Base-by-base conservation (phyloP, 2,329 filamentous ascomycete species). In the Alternaria consortialis region DNA sequence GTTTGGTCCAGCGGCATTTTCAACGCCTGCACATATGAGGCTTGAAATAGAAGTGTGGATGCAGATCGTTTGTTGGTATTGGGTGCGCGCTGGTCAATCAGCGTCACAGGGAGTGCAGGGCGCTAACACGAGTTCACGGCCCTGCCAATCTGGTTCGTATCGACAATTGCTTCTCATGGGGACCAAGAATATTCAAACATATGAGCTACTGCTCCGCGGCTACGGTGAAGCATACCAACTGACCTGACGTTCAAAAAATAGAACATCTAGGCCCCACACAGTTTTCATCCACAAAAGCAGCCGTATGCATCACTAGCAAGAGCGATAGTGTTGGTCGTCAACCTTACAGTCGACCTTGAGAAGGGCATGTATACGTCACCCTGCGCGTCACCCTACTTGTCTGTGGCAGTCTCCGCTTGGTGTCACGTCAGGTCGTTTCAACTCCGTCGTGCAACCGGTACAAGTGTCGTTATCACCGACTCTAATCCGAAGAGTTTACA, bases 1-100 rank as follows among this genome's bases (percentile, higher is more conserved):
- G 32, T 50, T 50, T 8, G 13, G 46, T 37, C 32, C 8, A 50
- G 46, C 32, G 46, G 32, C 46, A 37, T 50, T 8, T 25, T 27
- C 20, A 8, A 50, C 46, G 15, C 36, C 46, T 50, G 31, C 46
- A 37, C 20, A 50, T 50, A 50, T 32, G 46, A 50, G 32, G 46
- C 31, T 37, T 50, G 46, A 50, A 50, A 25, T 50, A 50, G 46
- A 50, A 50, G 46, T 50, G 46, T 20, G 32, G 46, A 37, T 50
- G 15, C 46, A 37, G 46, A 37, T 50, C 46, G 13, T 36, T 15
- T 50, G 46, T 50, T 50, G 32, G 46, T 37, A 37, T 36, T 25
- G 32, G 31, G 32, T 36, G 31, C 23, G 31, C 31, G 46, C 13
- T 34, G 46, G 17, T 50, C 46, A 37, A 50, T 50, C 46, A 50